Evolutionary conservation across 176 grass and related monocot species (phyloP), one percentile per base, ranked within the genome.

Genomic region (Poa annua): DNA sequence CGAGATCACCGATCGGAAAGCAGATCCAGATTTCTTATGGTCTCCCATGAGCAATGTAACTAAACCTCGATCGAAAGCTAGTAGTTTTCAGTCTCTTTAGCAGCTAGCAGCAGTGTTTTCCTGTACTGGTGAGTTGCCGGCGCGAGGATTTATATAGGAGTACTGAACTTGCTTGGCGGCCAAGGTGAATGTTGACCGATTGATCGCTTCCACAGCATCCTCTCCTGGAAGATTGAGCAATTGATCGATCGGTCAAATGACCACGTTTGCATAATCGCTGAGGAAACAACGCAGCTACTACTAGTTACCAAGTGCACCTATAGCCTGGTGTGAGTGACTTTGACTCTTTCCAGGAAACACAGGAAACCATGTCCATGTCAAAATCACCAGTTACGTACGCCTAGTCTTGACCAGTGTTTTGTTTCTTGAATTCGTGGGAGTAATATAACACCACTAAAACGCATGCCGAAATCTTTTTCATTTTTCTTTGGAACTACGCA

Each of bases 1-100:
- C 4, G 11, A 29, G 26, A 49, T 4, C 15, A 21, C 26, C 2
- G 62, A 74, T 39, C 13, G 1, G 14, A 87, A 60, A 50, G 72
- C 20, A 16, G 50, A 61, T 0, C 79, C 7, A 2, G 79, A 41
- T 47, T 70, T 70, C 50, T 59, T 82, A 24, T 11, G 36, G n/a
- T 2, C 35, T 39, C 72, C 85, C 79, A 82, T 70, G 26, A 54
- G 74, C 51, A 2, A 44, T 70, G 9, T n/a, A 70, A 24, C 66
- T 1, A 70, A 44, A 21, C 9, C 66, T 69, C 66, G 20, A 48
- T 14, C 7, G 39, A 36, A 4, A 0, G 44, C 44, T 44, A 44
- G 8, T 10, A 44, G 1, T 36, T 10, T 69, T 41, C 20, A n/a
- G 20, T 68, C 35, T 21, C 65, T 6, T n/a, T 39, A 66, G 65